Conservation (phyloP, 2,329 filamentous ascomycete species). For the Scedosporium apiospermum region DNA sequence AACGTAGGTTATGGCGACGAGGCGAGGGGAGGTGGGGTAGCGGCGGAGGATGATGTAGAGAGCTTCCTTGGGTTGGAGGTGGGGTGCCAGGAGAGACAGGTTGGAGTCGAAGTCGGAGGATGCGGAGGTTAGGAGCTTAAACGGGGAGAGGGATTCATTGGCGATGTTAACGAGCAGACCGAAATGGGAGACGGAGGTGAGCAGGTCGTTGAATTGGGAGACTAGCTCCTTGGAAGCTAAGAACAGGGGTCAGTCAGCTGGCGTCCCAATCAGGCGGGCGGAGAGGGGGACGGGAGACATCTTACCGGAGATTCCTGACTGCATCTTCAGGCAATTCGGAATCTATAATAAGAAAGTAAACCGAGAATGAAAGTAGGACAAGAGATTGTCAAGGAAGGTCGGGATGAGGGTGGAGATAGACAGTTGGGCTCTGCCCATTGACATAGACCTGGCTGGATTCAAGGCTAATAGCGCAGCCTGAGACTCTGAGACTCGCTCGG, state of each 20-base stretch:
- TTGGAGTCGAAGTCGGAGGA: conserved; percentile 53
- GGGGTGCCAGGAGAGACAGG: conserved; percentile 49
- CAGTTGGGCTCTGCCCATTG: too few species aligned
- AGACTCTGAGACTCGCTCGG: too few species aligned
- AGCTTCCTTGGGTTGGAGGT: conserved; percentile 57
- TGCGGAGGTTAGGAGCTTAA: conserved; percentile 39
- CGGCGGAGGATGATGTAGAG: conserved; percentile 69
- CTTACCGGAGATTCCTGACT: conserved; percentile 68
- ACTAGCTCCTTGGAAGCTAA: conserved; percentile 70
- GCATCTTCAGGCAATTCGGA: conserved; percentile 39
- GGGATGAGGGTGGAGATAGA: too few species aligned
- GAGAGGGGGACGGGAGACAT: not conserved
- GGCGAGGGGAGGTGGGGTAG: conserved; percentile 44
- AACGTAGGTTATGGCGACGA: conserved; percentile 68
- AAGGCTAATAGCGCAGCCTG: too few species aligned
- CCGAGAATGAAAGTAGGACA: too few species aligned
- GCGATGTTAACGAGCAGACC: conserved; percentile 64
- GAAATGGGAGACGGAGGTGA: conserved; percentile 51
- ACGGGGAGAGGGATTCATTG: conserved; percentile 57
- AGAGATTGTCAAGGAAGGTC: too few species aligned
- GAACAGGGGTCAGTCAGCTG: conserved; percentile 2
- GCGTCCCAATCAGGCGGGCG: not conserved
- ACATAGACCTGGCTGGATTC: too few species aligned
- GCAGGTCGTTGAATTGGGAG: conserved; percentile 60
- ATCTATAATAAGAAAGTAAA: not conserved